phyloP scores from a whole-genome alignment of 345 rosid genomes.

The Clausena lansium region DNA sequence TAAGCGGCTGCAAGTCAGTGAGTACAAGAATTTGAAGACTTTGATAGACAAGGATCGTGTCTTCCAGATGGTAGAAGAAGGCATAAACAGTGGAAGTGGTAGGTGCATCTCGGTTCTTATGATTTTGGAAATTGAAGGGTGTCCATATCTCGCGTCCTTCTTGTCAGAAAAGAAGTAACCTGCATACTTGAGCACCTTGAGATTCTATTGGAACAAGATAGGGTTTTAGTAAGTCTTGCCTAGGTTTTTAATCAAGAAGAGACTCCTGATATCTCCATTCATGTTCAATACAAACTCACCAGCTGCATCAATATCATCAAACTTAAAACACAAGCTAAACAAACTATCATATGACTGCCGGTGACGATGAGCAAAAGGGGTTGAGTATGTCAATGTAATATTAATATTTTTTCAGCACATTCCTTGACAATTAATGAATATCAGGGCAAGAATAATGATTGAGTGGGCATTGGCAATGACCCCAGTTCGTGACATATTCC shows the following conservation, averaged over 20 bases:
- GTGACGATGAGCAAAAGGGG: conserved; percentile 50
- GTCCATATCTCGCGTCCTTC: too few relatives aligned
- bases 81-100: too few relatives aligned
- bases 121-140: too few relatives aligned
- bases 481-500: conserved; percentile 58
- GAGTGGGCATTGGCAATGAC: conserved; percentile 72
- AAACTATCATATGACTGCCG: conserved; percentile 55
- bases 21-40: too few relatives aligned
- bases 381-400: conserved; percentile 45
- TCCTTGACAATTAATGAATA: conserved; percentile 70
- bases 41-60: too few relatives aligned
- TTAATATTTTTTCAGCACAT: conserved; percentile 73
- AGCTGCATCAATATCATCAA: conserved; percentile 69
- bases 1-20: too few relatives aligned
- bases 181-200: neutral
- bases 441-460: conserved; percentile 48
- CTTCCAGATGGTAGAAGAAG: too few relatives aligned
- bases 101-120: too few relatives aligned
- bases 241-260: conserved; percentile 19
- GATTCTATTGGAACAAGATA: conserved; percentile 70
- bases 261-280: conserved; percentile 26
- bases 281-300: conserved; percentile 52
- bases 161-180: too few relatives aligned
- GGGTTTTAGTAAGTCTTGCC: conserved; percentile 29
- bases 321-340: conserved; percentile 67